Evolutionary conservation across 345 rosid species (phyloP).

Genomic region (Lenwebbia sp.): DNA sequence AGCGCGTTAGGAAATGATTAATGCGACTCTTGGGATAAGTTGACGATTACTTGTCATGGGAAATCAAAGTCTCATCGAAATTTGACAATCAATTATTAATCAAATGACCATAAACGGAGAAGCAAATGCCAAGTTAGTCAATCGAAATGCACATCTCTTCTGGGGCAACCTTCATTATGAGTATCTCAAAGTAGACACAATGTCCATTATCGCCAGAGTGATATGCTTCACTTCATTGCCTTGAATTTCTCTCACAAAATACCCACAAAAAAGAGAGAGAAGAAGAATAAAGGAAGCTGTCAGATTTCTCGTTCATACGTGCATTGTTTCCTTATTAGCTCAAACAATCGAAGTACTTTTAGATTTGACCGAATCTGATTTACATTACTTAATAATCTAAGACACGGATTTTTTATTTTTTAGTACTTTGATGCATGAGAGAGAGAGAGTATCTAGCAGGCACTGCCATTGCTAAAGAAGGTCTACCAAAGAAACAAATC

Average conservation of each 20-base stretch:
- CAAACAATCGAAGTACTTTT: neutral
- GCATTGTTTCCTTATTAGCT: neutral
- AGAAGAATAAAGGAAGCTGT: neutral
- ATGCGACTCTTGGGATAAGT: no score
- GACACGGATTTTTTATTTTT: neutral
- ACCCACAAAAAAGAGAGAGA: neutral
- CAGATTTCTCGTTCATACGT: neutral
- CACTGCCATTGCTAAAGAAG: neutral
- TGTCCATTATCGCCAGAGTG: neutral
- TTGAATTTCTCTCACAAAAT: neutral
- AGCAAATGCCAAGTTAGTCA: neutral
- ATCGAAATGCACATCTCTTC: neutral
- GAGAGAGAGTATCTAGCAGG: neutral
- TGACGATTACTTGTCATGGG: no score
- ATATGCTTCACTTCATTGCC: neutral
- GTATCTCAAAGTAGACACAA: neutral
- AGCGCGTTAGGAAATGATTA: no score
- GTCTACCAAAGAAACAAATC: neutral
- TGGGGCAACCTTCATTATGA: neutral
- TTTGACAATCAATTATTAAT: neutral
- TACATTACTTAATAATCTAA: neutral
- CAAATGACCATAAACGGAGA: neutral
- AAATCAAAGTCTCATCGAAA: neutral
- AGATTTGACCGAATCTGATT: neutral
- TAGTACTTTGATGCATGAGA: neutral